Evolutionary conservation across 2,329 filamentous ascomycete genomes (phyloP), one percentile per base, ranked within the genome.

Genomic region (Stemphylium lycopersici): DNA sequence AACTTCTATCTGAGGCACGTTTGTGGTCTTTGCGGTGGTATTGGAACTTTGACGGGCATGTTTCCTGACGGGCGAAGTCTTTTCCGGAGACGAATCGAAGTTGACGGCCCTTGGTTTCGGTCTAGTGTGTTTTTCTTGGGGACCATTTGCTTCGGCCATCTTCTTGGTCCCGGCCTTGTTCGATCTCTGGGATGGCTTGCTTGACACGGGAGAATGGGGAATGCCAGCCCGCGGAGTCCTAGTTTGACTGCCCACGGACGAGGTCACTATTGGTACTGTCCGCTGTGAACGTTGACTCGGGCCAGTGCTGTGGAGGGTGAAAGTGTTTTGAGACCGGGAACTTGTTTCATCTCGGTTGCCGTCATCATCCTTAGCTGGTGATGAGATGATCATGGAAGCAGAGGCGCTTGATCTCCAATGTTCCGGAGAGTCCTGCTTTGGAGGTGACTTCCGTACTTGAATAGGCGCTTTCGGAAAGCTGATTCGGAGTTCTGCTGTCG

Each of bases 41-140:
- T 13, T 13, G 13, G 12, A 29, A 3, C 13, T 29, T 7, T 32
- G 18, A 6, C 39, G 12, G 12, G 29, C 22, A 18, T 24, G 31
- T 6, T 45, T 33, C 13, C n/a, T 38, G 16, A 37, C 32, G 15
- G 41, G 29, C 32, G 24, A 33, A 12, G 10, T n/a, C 10, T 57
- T 55, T 22, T 55, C 49, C 24, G 67, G 65, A 2, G 69, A 66
- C 0, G 68, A 68, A 33, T 61, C 62, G 38, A 70, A 71, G n/a
- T 60, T 66, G 16, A 68, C 44, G 10, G 55, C 59, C 33, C 60
- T 62, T 7, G 65, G 59, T 20, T 63, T 69, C 10, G 44, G 40
- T 26, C 59, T 68, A 7, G 32, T 20, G 7, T 43, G 24, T 34
- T 51, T 54, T 26, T 24, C 49, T 4, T 41, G 36, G 3, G 45